Evolutionary conservation across 2,329 filamentous ascomycete species (phyloP).

Genomic region (Paraphaeosphaeria minitans): DNA sequence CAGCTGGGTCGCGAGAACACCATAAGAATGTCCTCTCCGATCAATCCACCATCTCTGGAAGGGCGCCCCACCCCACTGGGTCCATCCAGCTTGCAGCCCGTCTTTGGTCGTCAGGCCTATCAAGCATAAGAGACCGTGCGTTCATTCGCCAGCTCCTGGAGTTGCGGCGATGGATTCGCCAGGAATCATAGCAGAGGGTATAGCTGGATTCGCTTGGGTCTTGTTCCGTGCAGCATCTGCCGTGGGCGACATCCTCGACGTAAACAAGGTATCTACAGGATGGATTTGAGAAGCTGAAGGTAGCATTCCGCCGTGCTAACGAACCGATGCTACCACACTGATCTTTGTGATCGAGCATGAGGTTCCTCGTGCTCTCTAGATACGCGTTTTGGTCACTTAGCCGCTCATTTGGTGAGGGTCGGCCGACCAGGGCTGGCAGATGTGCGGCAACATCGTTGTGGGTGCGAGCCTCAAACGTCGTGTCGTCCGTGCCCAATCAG

Average conservation of each 20-base stretch:
- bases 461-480: slow-evolving; percentile 23
- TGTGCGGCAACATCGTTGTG: slow-evolving; percentile 19
- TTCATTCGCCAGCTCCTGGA: slow-evolving; percentile 19
- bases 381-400: slow-evolving; percentile 11
- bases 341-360: slow-evolving; percentile 16
- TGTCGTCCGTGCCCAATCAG: slow-evolving; percentile 28
- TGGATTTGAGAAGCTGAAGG: slow-evolving; percentile 24
- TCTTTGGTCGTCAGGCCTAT: slow-evolving; percentile 21
- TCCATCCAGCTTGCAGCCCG: slow-evolving; percentile 18
- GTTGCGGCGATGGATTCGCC: slow-evolving; percentile 20
- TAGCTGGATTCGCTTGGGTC: slow-evolving; percentile 9
- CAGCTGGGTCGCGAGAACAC: slow-evolving; percentile 33
- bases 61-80: slow-evolving; percentile 31
- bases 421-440: slow-evolving; percentile 23
- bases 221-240: slow-evolving; percentile 14
- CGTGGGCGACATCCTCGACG: slow-evolving; percentile 12
- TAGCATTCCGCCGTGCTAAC: slow-evolving; percentile 25
- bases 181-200: slow-evolving; percentile 22
- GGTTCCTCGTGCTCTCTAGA: not conserved
- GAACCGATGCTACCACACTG: slow-evolving; percentile 27
- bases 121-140: slow-evolving; percentile 22
- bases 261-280: slow-evolving; percentile 17
- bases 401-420: slow-evolving; percentile 14
- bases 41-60: slow-evolving; percentile 38
- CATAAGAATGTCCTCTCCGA: slow-evolving; percentile 28